phyloP scores from a whole-genome alignment of 1,139 yeast species.

The Scheffersomyces parashehatae region DNA sequence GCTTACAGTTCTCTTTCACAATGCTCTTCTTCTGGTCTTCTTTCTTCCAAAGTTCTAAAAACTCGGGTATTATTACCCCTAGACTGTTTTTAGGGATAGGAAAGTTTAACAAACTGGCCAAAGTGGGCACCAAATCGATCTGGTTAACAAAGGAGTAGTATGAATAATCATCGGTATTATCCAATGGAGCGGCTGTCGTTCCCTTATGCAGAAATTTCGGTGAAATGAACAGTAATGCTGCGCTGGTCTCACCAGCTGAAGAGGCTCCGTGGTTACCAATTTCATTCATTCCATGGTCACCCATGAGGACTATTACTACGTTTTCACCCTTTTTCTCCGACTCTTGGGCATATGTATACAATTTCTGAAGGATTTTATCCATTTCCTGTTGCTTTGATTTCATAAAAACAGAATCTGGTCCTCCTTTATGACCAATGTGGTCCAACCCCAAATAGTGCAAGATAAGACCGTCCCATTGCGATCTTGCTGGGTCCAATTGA shows the following conservation, averaged over 20 bases:
- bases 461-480: constrained; percentile 80
- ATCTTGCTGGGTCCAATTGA: constrained; percentile 39
- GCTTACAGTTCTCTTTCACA: constrained; percentile 61
- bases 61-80: constrained; percentile 65
- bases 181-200: constrained; percentile 38
- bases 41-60: constrained; percentile 55
- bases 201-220: constrained; percentile 44
- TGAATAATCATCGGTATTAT: constrained; percentile 39
- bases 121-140: constrained; percentile 85
- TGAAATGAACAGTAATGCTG: constrained; percentile 74
- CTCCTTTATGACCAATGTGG: constrained; percentile 97
- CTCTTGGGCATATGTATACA: constrained; percentile 43
- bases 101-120: constrained; percentile 69
- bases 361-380: constrained; percentile 62
- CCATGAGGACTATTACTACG: constrained; percentile 75
- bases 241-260: constrained; percentile 85
- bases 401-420: constrained; percentile 82
- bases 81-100: constrained; percentile 86
- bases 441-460: constrained; percentile 92
- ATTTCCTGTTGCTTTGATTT: constrained; percentile 77
- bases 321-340: constrained; percentile 34
- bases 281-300: constrained; percentile 96
- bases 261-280: constrained; percentile 97
- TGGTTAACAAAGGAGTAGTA: constrained; percentile 66
- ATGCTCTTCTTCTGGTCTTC: constrained; percentile 39